A percentile compares a stretch with the other conserved stretches of the same genome.
phyloP scores from a whole-genome alignment of 2,329 filamentous ascomycete genomes.

The Cadophora malorum region DNA sequence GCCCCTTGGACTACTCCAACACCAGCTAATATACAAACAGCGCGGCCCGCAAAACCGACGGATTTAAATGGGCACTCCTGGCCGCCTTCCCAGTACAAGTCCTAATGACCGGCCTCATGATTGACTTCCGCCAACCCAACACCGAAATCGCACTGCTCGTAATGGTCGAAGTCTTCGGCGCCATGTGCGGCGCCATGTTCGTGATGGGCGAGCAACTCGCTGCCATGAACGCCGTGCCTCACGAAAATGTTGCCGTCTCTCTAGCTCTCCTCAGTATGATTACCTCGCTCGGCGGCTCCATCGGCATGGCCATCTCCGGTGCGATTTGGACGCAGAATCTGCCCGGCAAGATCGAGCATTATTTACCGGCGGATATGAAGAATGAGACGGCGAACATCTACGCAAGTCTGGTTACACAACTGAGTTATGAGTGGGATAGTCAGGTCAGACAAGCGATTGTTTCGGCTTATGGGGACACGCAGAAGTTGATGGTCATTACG shows the following conservation, averaged over 20 bases:
- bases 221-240: neutral
- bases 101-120: neutral
- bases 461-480: neutral
- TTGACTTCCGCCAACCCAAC: neutral
- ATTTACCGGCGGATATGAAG: neutral
- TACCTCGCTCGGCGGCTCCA: neutral
- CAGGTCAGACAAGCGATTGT: neutral
- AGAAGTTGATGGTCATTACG: neutral
- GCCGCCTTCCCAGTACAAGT: neutral
- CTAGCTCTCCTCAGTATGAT: neutral
- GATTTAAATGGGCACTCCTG: neutral
- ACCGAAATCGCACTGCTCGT: neutral
- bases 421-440: constrained; percentile 10
- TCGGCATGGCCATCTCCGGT: neutral
- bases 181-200: neutral
- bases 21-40: too few relatives aligned
- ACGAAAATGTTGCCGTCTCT: neutral
- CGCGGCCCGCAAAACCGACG: too few relatives aligned
- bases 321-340: neutral
- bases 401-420: neutral
- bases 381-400: neutral
- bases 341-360: neutral
- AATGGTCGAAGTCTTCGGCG: neutral
- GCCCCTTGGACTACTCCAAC: too few relatives aligned
- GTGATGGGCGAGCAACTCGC: neutral